phyloP scores from a whole-genome alignment of 768 basidiomycete species.

The Naganishia antarctica region DNA sequence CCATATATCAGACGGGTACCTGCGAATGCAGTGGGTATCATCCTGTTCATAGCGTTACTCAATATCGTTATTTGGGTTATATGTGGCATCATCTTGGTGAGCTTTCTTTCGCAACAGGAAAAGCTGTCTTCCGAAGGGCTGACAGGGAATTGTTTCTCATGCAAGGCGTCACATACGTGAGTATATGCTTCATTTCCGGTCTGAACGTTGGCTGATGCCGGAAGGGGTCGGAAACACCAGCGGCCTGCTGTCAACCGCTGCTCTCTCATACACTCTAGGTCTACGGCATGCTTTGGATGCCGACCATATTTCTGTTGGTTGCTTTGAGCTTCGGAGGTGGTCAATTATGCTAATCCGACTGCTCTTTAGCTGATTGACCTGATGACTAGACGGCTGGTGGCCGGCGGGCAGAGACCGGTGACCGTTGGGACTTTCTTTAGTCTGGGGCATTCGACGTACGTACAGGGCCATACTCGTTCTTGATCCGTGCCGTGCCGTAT shows the following conservation, averaged over 20 bases:
- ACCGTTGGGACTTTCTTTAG: constrained; percentile 28
- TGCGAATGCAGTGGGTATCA: constrained; percentile 16
- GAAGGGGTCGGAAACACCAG: background rate
- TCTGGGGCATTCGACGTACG: constrained; percentile 26
- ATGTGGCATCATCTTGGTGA: constrained; percentile 14
- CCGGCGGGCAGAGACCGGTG: constrained; percentile 22
- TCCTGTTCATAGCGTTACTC: constrained; percentile 8
- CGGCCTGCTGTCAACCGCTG: constrained; percentile 17
- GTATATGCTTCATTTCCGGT: background rate
- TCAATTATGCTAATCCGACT: background rate
- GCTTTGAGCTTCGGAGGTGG: background rate
- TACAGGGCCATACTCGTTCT: too few relatives aligned
- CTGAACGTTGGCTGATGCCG: background rate
- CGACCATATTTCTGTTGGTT: constrained; percentile 25
- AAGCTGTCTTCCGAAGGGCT: background rate
- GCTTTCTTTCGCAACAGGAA: background rate
- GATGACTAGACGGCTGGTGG: constrained; percentile 24
- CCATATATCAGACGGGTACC: constrained; percentile 19
- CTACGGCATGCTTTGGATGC: constrained; percentile 27
- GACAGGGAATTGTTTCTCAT: background rate
- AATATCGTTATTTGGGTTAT: constrained; percentile 22
- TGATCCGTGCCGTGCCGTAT: too few relatives aligned
- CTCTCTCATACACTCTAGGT: constrained; percentile 21
- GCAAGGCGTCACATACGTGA: constrained; percentile 2
- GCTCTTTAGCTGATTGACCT: constrained; percentile 19